Evolutionary conservation across 208 protist genomes (phyloP).

Genomic region (Leishmania major): DNA sequence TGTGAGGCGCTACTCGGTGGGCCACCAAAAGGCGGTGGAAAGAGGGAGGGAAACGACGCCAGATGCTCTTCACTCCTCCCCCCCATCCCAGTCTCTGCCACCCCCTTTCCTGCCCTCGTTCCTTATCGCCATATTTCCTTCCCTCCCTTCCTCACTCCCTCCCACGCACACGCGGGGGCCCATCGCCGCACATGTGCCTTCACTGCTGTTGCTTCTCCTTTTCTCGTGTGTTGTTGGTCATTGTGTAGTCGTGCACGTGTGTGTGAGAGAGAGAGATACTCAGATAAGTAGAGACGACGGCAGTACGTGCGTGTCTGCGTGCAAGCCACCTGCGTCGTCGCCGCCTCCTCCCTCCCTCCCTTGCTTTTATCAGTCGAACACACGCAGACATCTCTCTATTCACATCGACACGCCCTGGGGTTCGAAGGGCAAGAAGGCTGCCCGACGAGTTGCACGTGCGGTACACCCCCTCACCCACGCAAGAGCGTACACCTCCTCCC

Average conservation of each 20-base stretch:
- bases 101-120: background rate
- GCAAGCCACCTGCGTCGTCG: background rate
- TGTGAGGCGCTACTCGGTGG: background rate
- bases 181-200: background rate
- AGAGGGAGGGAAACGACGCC: background rate
- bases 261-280: background rate
- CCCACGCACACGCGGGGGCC: background rate
- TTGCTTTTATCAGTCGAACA: background rate
- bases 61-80: background rate
- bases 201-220: background rate
- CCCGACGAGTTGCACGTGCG: background rate
- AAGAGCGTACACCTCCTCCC: background rate
- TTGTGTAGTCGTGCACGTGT: background rate
- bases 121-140: background rate
- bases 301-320: background rate
- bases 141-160: background rate
- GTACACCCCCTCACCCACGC: background rate
- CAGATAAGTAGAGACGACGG: conserved; percentile 1
- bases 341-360: background rate
- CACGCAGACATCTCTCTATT: background rate
- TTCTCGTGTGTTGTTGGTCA: background rate
- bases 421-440: background rate
- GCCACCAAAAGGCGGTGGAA: background rate
- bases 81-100: background rate
- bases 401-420: background rate